Conservation (phyloP, 73 alveolate genomes). For the Paramecium caudatum region DNA sequence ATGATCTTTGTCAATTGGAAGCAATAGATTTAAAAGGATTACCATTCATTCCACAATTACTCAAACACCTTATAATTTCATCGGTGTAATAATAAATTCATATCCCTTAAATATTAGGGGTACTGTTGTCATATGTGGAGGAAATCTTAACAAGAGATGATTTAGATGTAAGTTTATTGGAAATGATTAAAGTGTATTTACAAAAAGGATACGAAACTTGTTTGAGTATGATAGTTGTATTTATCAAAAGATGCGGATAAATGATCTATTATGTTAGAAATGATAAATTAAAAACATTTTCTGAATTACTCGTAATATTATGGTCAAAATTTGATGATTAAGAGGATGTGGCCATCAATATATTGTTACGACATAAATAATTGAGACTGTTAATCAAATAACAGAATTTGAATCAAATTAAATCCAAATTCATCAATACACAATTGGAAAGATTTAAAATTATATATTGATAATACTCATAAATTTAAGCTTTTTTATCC, state of each 20-base stretch:
- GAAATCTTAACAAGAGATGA: conserved; percentile 60
- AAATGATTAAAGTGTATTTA: conserved; percentile 2
- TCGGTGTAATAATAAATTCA: conserved; percentile 9
- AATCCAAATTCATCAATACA: neutral
- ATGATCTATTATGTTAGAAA: conserved; percentile 31
- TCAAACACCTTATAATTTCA: neutral
- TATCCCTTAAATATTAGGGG: neutral
- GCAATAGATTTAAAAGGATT: conserved; percentile 40
- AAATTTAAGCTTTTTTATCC: neutral
- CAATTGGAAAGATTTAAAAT: conserved; percentile 19
- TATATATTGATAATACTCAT: neutral
- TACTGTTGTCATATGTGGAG: neutral
- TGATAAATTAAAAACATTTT: neutral
- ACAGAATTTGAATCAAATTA: neutral
- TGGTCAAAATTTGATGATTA: neutral
- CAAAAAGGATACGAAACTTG: neutral
- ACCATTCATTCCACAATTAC: neutral
- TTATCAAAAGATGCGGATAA: conserved; percentile 22
- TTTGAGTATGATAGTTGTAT: neutral
- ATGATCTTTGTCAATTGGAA: conserved; percentile 36
- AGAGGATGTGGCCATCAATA: neutral
- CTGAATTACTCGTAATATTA: neutral
- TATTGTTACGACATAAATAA: neutral
- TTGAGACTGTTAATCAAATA: neutral
- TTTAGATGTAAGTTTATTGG: conserved; percentile 3